Evolutionary conservation across 768 basidiomycete genomes (phyloP), one percentile per base, ranked within the genome.

Genomic region (Paxillus rubicundulus): DNA sequence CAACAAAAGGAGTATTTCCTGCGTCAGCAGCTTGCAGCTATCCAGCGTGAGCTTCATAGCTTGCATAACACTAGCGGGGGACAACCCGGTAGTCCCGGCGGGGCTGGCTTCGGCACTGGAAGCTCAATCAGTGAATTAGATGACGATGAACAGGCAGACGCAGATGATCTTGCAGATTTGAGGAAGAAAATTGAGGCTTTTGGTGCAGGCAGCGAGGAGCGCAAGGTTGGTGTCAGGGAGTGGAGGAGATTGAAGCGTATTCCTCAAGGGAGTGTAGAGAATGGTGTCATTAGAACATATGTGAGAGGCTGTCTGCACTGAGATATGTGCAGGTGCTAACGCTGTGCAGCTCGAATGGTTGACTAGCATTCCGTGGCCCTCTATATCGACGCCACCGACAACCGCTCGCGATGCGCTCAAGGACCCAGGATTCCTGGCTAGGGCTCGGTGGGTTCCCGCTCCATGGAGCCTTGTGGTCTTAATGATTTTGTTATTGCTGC

Each of bases 1-100:
- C 90, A 92, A 60, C 90, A 92, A 70, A 92, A 92, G 61, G 90
- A 91, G 54, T 87, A 86, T 62, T 92, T 90, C 73, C 77, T 92
- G 3, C 83, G 88, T 20, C 90, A 92, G 58, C 90, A 92, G 59
- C 81, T 89, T 13, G 81, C 86, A 2, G 88, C 87, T 17, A 91
- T 90, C 45, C 84, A 89, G 50, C 81, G 86, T 37, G 84, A 95
- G 66, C 77, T 93, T 27, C 77, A 82, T 46, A 73, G 77, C 36
- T 73, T 89, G 70, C 75, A 72, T 62, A 74, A 50, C 52, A 53
- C 64, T 43, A 45, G 63, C 13, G 62, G 69, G 33, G 67, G 59
- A 12, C 69, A 51, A 14, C 9, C 48, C 18, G 41, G 56, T 2
- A 51, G 18, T 32, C 39, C 61, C 12, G 50, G 52, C n/a, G 58